Base-by-base conservation (phyloP, 2,329 filamentous ascomycete genomes). In the Penicillium sp. region DNA sequence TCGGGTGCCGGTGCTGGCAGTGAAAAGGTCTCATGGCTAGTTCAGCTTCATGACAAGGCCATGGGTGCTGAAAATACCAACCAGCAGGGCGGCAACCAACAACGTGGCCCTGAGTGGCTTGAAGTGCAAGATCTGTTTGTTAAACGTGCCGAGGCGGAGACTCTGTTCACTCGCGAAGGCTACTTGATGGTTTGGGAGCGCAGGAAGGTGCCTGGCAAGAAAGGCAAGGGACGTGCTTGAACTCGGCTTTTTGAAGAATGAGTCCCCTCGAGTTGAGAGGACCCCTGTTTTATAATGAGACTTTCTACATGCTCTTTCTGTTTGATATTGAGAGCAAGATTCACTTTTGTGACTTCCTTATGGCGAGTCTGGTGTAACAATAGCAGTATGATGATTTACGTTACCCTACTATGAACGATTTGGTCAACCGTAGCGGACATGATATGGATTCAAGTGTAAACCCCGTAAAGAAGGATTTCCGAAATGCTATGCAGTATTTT, bases 111-210 rank as follows among this genome's bases (percentile, higher is more conserved):
- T 29, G 89, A 95, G 71, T 99, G 94, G 94, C 85, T 95, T 49
- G 89, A 95, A 54, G 88, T 92, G 52, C 94, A 99, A 78, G 94
- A 99, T 77, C 72, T 99, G 62, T 97, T 89, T 71, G 93, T 99
- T 6, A 90, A 97, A 70, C 87, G 88, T 74, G 89, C 94, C 18
- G 89, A 93, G 74, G 90, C 85, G 59, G 93, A 99, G 79, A 83
- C 96, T 65, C 72, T 99, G 61, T 96, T 96, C 68, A 88, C 95
- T 0, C 91, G 93, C 48, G 94, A 99, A 81, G 90, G 90, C 52
- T 97, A 97, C 79, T 76, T 97, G 54, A 95, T 97, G 83, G 86
- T 99, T 40, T 97, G 94, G 94, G 94, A 97, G 79, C 82, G 89
- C 73, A 84, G 92, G 74, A 87, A 84, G 69, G 55, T 64, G 5